Percentiles rank a stretch among this genome's conserved stretches.
Evolutionary conservation across 331 rosid species (phyloP).

Genomic region (Telfairia occidentalis): DNA sequence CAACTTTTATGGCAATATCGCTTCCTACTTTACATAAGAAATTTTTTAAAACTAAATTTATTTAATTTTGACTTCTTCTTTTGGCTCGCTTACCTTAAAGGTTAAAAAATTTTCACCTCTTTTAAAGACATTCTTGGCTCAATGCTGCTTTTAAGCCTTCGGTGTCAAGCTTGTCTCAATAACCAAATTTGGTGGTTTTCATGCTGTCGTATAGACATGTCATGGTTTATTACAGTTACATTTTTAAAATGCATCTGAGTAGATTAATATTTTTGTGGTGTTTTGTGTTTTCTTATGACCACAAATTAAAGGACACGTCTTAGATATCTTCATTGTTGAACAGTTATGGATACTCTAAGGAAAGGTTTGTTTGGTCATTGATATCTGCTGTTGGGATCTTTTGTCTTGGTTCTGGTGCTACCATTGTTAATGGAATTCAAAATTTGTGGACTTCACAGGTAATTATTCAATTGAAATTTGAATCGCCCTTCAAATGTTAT

Average conservation of each 20-base stretch:
- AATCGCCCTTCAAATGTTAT: neutral
- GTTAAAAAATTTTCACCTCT: neutral
- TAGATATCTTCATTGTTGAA: conserved; percentile 17
- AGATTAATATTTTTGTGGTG: neutral
- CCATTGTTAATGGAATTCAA: conserved; percentile 90
- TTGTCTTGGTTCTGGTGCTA: conserved; percentile 98
- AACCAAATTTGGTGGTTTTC: conserved; percentile 1
- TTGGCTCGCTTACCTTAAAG: neutral
- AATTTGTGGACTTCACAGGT: conserved; percentile 42
- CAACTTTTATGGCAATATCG: neutral
- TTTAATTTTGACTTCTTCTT: neutral
- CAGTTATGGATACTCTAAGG: conserved; percentile 98
- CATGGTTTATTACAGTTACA: neutral
- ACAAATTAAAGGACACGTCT: neutral
- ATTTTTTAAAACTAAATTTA: neutral
- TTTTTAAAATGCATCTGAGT: neutral
- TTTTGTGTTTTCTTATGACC: neutral
- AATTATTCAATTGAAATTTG: neutral
- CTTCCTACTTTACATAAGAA: neutral
- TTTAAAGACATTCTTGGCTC: neutral
- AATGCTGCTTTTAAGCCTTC: neutral
- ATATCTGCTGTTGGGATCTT: conserved; percentile 97
- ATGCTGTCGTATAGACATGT: neutral
- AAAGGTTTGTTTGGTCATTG: conserved; percentile 99
- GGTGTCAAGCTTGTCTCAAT: neutral